Conservation (phyloP, 2,329 filamentous ascomycete genomes). For the Paecilomyces sp. region DNA sequence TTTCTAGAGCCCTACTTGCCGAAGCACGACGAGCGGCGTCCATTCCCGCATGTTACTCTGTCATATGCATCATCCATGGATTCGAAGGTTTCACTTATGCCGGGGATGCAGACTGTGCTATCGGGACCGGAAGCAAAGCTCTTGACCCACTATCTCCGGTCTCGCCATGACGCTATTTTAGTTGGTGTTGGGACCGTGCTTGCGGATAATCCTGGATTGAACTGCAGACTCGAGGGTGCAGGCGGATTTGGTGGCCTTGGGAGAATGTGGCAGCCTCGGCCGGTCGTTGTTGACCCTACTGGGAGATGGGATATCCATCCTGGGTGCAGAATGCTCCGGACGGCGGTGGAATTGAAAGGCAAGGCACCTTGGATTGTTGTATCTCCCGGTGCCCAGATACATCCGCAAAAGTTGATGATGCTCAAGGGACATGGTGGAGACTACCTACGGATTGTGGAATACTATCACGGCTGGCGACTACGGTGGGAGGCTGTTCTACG, state of each 20-base stretch:
- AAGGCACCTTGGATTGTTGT: constrained; percentile 68
- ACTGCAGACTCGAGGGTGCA: constrained; percentile 64
- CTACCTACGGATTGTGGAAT: constrained; percentile 34
- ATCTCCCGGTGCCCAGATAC: constrained; percentile 38
- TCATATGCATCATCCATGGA: constrained; percentile 92
- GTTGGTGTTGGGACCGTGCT: constrained; percentile 78
- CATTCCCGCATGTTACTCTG: constrained; percentile 60
- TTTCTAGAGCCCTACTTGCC: constrained; percentile 49
- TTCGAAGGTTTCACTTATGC: constrained; percentile 65
- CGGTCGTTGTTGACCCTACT: constrained; percentile 72
- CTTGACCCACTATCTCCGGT: constrained; percentile 88
- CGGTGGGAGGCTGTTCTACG: constrained; percentile 60
- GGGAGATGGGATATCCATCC: constrained; percentile 62
- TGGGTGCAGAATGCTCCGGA: constrained; percentile 58
- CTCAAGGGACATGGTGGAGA: constrained; percentile 41
- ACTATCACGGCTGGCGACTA: constrained; percentile 41
- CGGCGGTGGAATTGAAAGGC: constrained; percentile 59
- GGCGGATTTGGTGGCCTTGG: constrained; percentile 49
- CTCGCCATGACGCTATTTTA: constrained; percentile 74
- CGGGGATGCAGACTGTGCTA: constrained; percentile 72
- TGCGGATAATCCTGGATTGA: constrained; percentile 78
- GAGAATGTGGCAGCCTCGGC: constrained; percentile 61
- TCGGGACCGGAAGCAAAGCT: constrained; percentile 79
- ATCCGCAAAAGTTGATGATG: constrained; percentile 38
- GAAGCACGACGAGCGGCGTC: constrained; percentile 19